Base-by-base conservation (phyloP, 345 rosid species). In the Aegle marmelos region DNA sequence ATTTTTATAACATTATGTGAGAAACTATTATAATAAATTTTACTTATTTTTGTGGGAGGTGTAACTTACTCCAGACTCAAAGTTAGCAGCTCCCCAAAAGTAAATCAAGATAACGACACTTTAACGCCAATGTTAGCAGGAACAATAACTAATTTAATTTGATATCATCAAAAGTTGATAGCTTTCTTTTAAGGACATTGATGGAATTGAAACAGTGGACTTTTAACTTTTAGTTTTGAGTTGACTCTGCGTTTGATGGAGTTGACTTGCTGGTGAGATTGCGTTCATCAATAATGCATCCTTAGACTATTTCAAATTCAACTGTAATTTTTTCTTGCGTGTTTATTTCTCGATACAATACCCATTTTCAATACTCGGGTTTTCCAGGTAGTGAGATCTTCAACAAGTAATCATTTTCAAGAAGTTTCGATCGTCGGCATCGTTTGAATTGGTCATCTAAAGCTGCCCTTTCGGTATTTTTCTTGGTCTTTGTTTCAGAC, bases 401-500 rank as follows among this genome's bases (percentile, higher is more conserved):
- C 50, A 22, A 33, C 61, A 72, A 71, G 63, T 31, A 71, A 74
- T 74, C 21, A 28, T 27, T 74, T 19, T 19, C 36, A 22, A 19
- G 53, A 72, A 22, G 17, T 37, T 73, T 39, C 36, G 5, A 28
- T 19, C 22, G 60, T 48, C 48, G 62, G 48, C 11, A 2, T 16
- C 33, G 50, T 30, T 75, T 75, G 78, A 75, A 63, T 28, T 13
- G n/a, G 78, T 75, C 78, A 5, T 64, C 8, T 2, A 28, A 53
- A 54, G 36, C 53, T n/a, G 72, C 11, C 21, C 3, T 16, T 24
- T 75, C 8, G 9, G 1, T 65, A 9, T 31, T 19, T 45, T 37
- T 66, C 72, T 54, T 33, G 64, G 78, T 54, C 73, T 66, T 36
- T 53, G 79, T 31, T 48, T 66, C 33, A 76, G 31, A 66, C 62